Percentiles rank a stretch among this genome's conserved stretches.
Conservation (phyloP, 345 rosid genomes). For the Hibiscus tridactylites region DNA sequence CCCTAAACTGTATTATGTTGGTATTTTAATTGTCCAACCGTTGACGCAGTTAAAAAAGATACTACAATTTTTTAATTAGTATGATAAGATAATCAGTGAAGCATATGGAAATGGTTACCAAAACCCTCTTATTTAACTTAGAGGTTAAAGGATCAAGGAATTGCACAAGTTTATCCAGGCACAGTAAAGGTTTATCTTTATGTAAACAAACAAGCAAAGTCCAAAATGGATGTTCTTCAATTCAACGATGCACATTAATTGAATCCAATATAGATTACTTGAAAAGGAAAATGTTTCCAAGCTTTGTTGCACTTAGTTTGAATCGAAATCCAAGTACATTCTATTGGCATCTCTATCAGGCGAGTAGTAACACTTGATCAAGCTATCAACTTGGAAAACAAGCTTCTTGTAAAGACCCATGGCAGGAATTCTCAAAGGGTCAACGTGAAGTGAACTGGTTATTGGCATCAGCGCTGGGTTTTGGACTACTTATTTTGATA, state of each 20-base stretch:
- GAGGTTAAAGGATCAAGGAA: not conserved
- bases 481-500: conserved; percentile 40
- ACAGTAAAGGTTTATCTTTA: not conserved
- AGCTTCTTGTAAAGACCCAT: conserved; percentile 59
- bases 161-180: not conserved
- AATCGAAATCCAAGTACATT: conserved; percentile 63
- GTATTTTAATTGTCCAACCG: too few species aligned
- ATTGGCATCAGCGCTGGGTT: conserved; percentile 57
- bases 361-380: conserved; percentile 61
- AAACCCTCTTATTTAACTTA: not conserved
- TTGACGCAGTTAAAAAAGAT: too few species aligned
- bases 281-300: not conserved
- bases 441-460: conserved; percentile 77
- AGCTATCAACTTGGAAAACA: conserved; percentile 59
- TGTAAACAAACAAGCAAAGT: not conserved
- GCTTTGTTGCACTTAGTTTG: not conserved
- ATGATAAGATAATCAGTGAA: not conserved
- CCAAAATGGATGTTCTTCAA: not conserved
- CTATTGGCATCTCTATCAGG: conserved; percentile 61
- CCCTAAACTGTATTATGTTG: too few species aligned
- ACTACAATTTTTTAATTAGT: not conserved
- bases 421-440: conserved; percentile 56
- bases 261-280: not conserved
- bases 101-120: not conserved
- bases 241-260: not conserved